These are phyloP conservation scores for Verticillium nonalfalfae DNA, from an alignment of 2,329 filamentous ascomycete genomes.

Conservation along the genomic window DNA sequence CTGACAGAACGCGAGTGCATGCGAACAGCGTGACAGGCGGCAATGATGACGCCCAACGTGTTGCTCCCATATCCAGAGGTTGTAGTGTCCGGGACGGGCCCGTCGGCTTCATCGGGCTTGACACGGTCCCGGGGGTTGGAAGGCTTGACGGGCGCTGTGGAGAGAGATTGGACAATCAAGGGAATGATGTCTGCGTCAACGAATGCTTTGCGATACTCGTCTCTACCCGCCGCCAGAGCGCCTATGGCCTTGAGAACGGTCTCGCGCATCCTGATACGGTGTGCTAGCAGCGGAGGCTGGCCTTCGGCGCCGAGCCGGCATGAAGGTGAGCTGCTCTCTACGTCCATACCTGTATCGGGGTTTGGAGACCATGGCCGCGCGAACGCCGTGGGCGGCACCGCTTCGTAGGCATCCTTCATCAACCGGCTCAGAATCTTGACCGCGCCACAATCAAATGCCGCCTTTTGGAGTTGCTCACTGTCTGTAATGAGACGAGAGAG, in stretches of 20 bases:
- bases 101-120: constrained; percentile 29
- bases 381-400: constrained; percentile 24
- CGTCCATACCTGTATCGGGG: constrained; percentile 24
- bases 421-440: constrained; percentile 40
- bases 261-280: constrained; percentile 72
- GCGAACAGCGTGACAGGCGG: constrained; percentile 75
- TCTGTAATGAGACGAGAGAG: constrained; percentile 75
- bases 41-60: constrained; percentile 69
- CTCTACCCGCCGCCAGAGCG: constrained; percentile 74
- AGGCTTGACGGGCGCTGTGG: constrained; percentile 46
- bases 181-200: constrained; percentile 75
- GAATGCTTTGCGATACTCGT: constrained; percentile 76
- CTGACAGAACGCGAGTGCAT: constrained; percentile 81
- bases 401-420: constrained; percentile 44
- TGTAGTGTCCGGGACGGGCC: constrained; percentile 15
- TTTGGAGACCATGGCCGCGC: constrained; percentile 32
- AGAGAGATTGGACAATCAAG: constrained; percentile 77
- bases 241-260: constrained; percentile 72
- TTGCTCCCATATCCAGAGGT: constrained; percentile 60
- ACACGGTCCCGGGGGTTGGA: constrained; percentile 33
- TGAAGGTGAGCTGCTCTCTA: constrained; percentile 24
- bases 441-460: constrained; percentile 62
- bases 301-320: constrained; percentile 55
- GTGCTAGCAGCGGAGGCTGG: constrained; percentile 51
- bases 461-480: constrained; percentile 72